Percentiles rank a stretch among this genome's conserved stretches.
phyloP scores from a whole-genome alignment of 441 rosid species.

The Omphalea diandra region DNA sequence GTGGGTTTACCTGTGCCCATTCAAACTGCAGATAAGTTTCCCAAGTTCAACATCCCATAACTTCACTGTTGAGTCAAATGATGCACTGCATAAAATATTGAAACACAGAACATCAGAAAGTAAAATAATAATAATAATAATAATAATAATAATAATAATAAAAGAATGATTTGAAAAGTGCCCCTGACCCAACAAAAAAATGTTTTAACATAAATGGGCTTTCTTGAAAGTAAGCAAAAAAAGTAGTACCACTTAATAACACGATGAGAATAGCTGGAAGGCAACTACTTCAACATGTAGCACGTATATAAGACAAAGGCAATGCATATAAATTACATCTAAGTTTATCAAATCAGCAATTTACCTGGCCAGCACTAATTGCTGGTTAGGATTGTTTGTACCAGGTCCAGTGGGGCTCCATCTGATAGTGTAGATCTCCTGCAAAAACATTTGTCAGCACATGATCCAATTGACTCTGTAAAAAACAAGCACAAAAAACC shows the following conservation, averaged over 20 bases:
- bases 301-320: background rate
- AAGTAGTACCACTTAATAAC: background rate
- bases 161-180: no score
- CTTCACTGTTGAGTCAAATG: slow-evolving; percentile 96
- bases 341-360: slow-evolving; percentile 3
- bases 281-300: background rate
- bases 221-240: background rate
- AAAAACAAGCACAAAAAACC: no score
- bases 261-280: background rate
- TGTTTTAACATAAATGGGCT: background rate
- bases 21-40: slow-evolving; percentile 78
- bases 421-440: slow-evolving; percentile 96
- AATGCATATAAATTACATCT: background rate
- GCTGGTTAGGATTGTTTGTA: slow-evolving; percentile 94
- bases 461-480: no score
- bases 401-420: slow-evolving; percentile 98
- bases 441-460: slow-evolving; percentile 25
- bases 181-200: background rate
- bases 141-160: no score
- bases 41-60: slow-evolving; percentile 95
- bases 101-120: slow-evolving; percentile 2
- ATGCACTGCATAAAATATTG: slow-evolving; percentile 62
- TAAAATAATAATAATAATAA: background rate
- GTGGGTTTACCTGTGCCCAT: slow-evolving; percentile 84
- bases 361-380: slow-evolving; percentile 83